phyloP scores from a whole-genome alignment of 2,329 filamentous ascomycete species.

The Xylariaceae sp. region DNA sequence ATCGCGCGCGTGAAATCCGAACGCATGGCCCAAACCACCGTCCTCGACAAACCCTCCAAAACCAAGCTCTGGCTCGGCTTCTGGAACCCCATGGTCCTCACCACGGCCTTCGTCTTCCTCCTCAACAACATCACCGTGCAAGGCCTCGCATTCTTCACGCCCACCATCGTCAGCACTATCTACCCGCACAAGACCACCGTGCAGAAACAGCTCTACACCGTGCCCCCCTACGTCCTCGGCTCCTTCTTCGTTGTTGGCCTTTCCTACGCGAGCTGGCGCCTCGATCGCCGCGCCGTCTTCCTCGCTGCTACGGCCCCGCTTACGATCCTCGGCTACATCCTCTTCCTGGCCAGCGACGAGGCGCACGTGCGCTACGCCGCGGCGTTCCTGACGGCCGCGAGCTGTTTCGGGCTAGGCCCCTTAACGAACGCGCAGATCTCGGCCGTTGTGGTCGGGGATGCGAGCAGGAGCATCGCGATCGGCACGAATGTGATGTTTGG shows the following conservation, averaged over 20 bases:
- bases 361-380: slow-evolving; percentile 59
- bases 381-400: slow-evolving; percentile 62
- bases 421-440: slow-evolving; percentile 63
- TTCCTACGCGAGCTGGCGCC: slow-evolving; percentile 56
- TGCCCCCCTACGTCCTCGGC: slow-evolving; percentile 65
- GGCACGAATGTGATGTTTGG: slow-evolving; percentile 66
- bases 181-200: slow-evolving; percentile 55
- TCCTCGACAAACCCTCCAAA: slow-evolving; percentile 58
- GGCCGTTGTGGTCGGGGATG: slow-evolving; percentile 67
- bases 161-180: slow-evolving; percentile 65
- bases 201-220: slow-evolving; percentile 63
- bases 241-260: slow-evolving; percentile 61
- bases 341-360: slow-evolving; percentile 57
- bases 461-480: slow-evolving; percentile 61
- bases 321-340: slow-evolving; percentile 64
- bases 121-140: slow-evolving; percentile 57
- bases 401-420: slow-evolving; percentile 58
- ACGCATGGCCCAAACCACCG: slow-evolving; percentile 55
- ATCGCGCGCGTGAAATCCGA: slow-evolving; percentile 64
- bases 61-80: slow-evolving; percentile 58
- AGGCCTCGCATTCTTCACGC: slow-evolving; percentile 63
- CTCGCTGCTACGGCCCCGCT: slow-evolving; percentile 56
- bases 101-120: slow-evolving; percentile 27
- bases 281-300: slow-evolving; percentile 56
- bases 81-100: slow-evolving; percentile 50